Conservation (phyloP, 768 basidiomycete genomes). For the Daedalea quercina region DNA sequence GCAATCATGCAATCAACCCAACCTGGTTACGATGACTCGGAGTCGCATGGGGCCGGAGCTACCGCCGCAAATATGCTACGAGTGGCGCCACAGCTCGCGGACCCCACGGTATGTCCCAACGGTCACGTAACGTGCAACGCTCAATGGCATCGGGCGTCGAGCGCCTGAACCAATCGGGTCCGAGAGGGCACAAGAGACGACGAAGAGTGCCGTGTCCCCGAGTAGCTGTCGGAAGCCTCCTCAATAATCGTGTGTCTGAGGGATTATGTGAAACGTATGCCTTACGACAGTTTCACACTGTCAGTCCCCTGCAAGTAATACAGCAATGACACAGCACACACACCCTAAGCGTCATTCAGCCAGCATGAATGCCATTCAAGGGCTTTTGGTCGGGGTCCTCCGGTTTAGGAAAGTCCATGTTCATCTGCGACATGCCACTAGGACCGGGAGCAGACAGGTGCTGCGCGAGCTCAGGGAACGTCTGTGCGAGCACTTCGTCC, state of each 20-base stretch:
- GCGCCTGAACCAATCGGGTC: too few relatives aligned
- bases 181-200: too few relatives aligned
- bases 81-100: neutral
- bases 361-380: neutral
- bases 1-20: neutral
- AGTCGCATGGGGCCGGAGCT: neutral
- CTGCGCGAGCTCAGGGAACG: constrained; percentile 58
- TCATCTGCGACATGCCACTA: neutral
- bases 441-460: constrained; percentile 10
- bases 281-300: too few relatives aligned
- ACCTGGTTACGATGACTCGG: neutral
- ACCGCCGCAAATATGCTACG: neutral
- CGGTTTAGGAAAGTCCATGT: neutral
- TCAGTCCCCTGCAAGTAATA: too few relatives aligned
- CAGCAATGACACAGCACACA: neutral
- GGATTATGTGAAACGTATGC: too few relatives aligned
- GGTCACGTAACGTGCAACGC: too few relatives aligned
- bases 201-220: too few relatives aligned
- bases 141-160: too few relatives aligned
- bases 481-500: constrained; percentile 64
- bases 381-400: constrained; percentile 2
- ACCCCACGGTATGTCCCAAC: too few relatives aligned
- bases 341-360: neutral
- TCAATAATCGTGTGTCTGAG: too few relatives aligned
- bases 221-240: too few relatives aligned